These are phyloP conservation scores for Stygiomarasmius scandens DNA, from an alignment of 1,284 basidiomycete genomes.

Conservation along the genomic window DNA sequence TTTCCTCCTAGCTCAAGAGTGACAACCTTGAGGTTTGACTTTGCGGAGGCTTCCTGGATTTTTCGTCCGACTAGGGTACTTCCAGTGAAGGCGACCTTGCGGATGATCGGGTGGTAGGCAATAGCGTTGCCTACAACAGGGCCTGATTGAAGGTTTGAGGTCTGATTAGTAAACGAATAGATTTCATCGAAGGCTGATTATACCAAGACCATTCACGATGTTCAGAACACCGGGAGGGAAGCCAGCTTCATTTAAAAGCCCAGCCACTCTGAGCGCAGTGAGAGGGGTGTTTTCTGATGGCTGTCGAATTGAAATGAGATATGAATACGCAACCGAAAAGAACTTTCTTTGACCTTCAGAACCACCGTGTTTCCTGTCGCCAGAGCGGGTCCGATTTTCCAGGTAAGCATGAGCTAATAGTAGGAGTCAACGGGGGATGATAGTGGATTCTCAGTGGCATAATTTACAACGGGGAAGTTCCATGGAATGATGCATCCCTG, in stretches of 20 bases:
- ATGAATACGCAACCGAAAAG: too few relatives aligned
- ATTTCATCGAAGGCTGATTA: neutral
- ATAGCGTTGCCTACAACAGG: constrained; percentile 67
- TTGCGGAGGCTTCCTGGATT: constrained; percentile 66
- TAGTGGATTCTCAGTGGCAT: neutral
- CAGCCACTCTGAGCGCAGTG: constrained; percentile 62
- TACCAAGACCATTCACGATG: constrained; percentile 75
- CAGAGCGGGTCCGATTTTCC: constrained; percentile 84
- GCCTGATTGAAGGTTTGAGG: constrained; percentile 43
- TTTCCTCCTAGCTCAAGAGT: constrained; percentile 85
- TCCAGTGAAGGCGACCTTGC: constrained; percentile 52
- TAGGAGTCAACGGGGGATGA: neutral
- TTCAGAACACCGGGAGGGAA: constrained; percentile 71
- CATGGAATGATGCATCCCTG: constrained; percentile 74
- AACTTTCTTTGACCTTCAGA: constrained; percentile 51
- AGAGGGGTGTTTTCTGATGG: constrained; percentile 88
- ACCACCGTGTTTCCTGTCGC: constrained; percentile 82
- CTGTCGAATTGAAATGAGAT: constrained; percentile 24
- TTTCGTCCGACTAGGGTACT: constrained; percentile 68
- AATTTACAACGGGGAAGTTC: constrained; percentile 42
- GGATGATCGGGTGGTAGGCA: constrained; percentile 45
- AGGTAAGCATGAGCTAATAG: constrained; percentile 54
- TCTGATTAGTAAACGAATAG: neutral
- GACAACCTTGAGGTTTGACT: constrained; percentile 69
- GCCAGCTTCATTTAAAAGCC: constrained; percentile 56